Evolutionary conservation across 768 basidiomycete genomes (phyloP), one percentile per base, ranked within the genome.

Genomic region (Termitomyces heimii): DNA sequence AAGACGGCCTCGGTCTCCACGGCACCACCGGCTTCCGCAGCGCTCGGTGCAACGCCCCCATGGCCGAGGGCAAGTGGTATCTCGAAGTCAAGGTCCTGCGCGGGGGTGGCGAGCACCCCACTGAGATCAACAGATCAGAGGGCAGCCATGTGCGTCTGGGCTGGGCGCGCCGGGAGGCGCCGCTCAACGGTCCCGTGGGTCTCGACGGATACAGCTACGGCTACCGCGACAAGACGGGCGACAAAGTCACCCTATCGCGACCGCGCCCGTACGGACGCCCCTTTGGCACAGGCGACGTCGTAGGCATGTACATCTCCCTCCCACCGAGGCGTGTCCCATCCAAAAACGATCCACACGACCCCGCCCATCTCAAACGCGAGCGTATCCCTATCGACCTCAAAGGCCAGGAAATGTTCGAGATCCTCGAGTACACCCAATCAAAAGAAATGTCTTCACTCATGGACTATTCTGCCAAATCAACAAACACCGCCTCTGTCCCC

Each of bases 391-490:
- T 99, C 67, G 89, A 91, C 58, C 91, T 93, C 73, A 97, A 96
- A 72, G 92, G 92, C n/a, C 94, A 96, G 71, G 89, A 93, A 61
- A 94, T 95, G 69, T 98, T 98, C 70, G 97, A 99, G 74, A 86
- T 86, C 58, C 76, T 92, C 59, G 96, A 98, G 69, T 98, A 97
- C 68, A 72, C 85, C 10, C 84, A 86, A 57, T 84, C 81, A 29
- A 97, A 95, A 69, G 97, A 99, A 73, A 98, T 98, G 97, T 76
- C 81, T 13, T 77, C 86, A 37, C 82, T 98, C 60, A 84, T 95
- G 80, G 92, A 94, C 61, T 85, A 82, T 67, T 80, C 82, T 45
- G 80, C 76, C 16, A 89, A 88, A 69, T 71, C 79, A 3, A 77
- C 77, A 6, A 78, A 73, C 55, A 77, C 82, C 4, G 73, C 78